Conservation (phyloP, 352 stramenopile genomes). For the Phytophthora tubulina region DNA sequence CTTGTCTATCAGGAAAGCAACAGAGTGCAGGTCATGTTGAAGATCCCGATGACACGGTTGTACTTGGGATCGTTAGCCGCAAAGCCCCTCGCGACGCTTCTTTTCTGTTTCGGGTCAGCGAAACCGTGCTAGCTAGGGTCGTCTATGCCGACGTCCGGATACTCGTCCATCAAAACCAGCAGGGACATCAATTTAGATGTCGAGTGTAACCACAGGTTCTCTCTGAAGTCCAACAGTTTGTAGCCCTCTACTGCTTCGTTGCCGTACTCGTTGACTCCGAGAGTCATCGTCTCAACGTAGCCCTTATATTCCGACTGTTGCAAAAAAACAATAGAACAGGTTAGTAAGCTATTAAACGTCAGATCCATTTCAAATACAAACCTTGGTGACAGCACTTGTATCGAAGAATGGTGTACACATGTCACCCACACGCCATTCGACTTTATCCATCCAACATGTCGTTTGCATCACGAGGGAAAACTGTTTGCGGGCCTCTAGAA, state of each 20-base stretch:
- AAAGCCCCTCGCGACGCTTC: neutral
- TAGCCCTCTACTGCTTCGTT: neutral
- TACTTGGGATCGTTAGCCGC: neutral
- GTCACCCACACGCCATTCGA: conserved; percentile 4
- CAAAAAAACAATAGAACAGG: neutral
- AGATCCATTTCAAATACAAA: neutral
- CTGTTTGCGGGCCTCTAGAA: conserved; percentile 1
- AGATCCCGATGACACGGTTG: neutral
- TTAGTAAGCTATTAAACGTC: too few relatives aligned
- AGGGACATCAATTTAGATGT: conserved; percentile 8
- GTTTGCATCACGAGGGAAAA: conserved; percentile 7
- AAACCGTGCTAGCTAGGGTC: conserved; percentile 25
- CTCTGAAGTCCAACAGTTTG: conserved; percentile 13
- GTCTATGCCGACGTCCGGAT: conserved; percentile 5
- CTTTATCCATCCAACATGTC: neutral
- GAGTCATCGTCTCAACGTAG: conserved; percentile 12
- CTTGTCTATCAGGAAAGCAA: conserved; percentile 13
- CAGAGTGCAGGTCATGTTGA: conserved; percentile 13
- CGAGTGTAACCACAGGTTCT: conserved; percentile 20
- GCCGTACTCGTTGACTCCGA: neutral
- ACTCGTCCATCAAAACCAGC: neutral
- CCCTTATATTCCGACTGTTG: conserved; percentile 16
- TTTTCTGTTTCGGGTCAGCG: neutral
- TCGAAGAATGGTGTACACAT: conserved; percentile 2
- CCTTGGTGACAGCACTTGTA: conserved; percentile 6